Evolutionary conservation across 192 early-diverging fungal species (phyloP).

Genomic region (Podila minutissima): DNA sequence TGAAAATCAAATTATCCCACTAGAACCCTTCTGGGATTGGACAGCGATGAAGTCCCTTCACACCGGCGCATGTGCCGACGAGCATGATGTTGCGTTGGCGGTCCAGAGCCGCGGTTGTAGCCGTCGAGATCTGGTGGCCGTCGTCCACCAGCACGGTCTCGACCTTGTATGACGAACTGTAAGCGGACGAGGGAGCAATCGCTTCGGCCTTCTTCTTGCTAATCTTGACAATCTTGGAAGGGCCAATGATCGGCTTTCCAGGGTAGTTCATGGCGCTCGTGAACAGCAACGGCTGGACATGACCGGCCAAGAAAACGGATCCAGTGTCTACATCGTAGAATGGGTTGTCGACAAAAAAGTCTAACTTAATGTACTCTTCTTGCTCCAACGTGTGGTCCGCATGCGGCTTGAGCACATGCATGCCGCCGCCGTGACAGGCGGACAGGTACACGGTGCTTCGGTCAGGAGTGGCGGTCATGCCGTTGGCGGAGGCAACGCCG

Average conservation of each 20-base stretch:
- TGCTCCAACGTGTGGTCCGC: slow-evolving; percentile 3
- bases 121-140: slow-evolving; percentile 24
- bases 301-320: slow-evolving; percentile 18
- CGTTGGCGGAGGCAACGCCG: slow-evolving; percentile 22
- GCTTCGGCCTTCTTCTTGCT: slow-evolving; percentile 6
- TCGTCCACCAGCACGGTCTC: slow-evolving; percentile 36
- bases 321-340: slow-evolving; percentile 16
- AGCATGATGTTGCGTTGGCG: slow-evolving; percentile 36
- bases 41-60: slow-evolving; percentile 31
- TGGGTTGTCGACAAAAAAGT: slow-evolving; percentile 42
- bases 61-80: slow-evolving; percentile 21
- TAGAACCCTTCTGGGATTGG: slow-evolving; percentile 18
- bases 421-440: slow-evolving; percentile 21
- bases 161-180: slow-evolving; percentile 9
- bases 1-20: slow-evolving; percentile 15
- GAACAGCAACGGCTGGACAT: slow-evolving; percentile 15
- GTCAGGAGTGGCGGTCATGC: slow-evolving; percentile 28
- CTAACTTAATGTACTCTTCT: slow-evolving; percentile 22
- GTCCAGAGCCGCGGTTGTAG: slow-evolving; percentile 41
- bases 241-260: background rate
- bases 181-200: background rate
- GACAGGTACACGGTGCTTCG: slow-evolving; percentile 23
- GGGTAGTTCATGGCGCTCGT: background rate
- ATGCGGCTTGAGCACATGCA: slow-evolving; percentile 19
- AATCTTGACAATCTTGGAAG: slow-evolving; percentile 34